Percentiles rank a stretch among this genome's conserved stretches.
These are phyloP conservation scores for Dittrichia graveolens DNA, from an alignment of 129 eudicot genomes.

Conservation along the genomic window DNA sequence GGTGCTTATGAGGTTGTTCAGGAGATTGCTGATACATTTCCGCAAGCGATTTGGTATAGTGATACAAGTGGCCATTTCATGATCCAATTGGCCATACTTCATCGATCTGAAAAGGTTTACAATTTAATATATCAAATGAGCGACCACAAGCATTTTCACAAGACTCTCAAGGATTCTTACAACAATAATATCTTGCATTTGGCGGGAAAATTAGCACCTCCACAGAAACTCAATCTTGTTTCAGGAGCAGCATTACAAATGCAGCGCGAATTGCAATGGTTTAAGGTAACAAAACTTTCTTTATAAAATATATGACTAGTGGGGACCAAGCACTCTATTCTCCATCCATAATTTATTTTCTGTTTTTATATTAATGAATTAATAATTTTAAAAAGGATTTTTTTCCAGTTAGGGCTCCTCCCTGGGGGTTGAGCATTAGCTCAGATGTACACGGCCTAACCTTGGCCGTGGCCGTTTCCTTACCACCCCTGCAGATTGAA, in stretches of 20 bases:
- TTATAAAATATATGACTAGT: too few relatives aligned
- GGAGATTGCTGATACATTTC: constrained; percentile 45
- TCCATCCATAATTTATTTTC: background rate
- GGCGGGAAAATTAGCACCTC: constrained; percentile 46
- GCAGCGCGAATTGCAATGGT: constrained; percentile 56
- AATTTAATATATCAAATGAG: constrained; percentile 44
- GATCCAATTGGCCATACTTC: constrained; percentile 45
- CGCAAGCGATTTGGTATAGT: constrained; percentile 49
- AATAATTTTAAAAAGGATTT: too few relatives aligned
- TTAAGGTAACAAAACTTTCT: constrained; percentile 36
- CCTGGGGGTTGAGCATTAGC: too few relatives aligned
- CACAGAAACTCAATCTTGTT: constrained; percentile 42
- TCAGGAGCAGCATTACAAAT: constrained; percentile 56
- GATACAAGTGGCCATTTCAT: constrained; percentile 33
- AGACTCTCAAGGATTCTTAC: constrained; percentile 33
- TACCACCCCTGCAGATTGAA: too few relatives aligned
- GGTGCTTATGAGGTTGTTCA: constrained; percentile 51
- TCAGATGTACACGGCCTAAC: too few relatives aligned
- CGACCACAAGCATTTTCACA: constrained; percentile 37
- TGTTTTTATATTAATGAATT: too few relatives aligned
- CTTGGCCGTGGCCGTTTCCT: too few relatives aligned
- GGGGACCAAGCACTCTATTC: too few relatives aligned
- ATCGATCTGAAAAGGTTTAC: constrained; percentile 47
- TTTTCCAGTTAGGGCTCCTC: too few relatives aligned
- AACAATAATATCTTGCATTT: constrained; percentile 47